phyloP scores from a whole-genome alignment of 176 grass and related monocot genomes.

The Carex myosuroides region DNA sequence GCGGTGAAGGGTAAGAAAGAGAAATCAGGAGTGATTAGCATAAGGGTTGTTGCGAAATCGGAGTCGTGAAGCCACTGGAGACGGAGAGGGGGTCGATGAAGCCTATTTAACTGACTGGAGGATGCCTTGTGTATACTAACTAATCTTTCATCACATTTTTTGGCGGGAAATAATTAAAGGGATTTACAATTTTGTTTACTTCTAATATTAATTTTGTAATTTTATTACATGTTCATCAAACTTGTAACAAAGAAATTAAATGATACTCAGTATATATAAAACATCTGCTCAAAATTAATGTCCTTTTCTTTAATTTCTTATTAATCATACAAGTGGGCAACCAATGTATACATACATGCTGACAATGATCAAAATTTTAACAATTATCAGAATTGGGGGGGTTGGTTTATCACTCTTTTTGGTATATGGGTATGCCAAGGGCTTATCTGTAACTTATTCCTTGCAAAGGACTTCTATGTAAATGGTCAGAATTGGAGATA shows the following conservation, averaged over 20 bases:
- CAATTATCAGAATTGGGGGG: too few relatives aligned
- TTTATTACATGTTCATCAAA: neutral
- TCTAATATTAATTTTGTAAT: conserved; percentile 37
- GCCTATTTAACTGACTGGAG: too few relatives aligned
- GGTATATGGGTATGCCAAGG: too few relatives aligned
- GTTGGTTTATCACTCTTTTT: too few relatives aligned
- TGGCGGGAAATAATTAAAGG: conserved; percentile 25
- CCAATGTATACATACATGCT: neutral
- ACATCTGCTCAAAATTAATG: neutral
- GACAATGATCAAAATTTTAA: neutral
- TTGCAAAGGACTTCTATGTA: too few relatives aligned
- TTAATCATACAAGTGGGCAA: neutral
- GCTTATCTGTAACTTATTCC: too few relatives aligned
- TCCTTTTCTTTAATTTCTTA: too few relatives aligned
- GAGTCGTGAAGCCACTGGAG: too few relatives aligned
- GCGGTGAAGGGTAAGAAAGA: neutral
- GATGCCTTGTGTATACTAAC: too few relatives aligned
- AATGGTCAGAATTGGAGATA: too few relatives aligned
- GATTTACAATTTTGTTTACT: conserved; percentile 36
- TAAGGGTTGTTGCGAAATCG: conserved; percentile 23
- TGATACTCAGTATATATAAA: neutral
- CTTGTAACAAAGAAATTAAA: neutral
- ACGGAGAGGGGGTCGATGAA: neutral
- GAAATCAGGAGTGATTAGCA: conserved; percentile 17
- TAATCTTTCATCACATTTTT: conserved; percentile 26